Conservation (phyloP, 2,329 filamentous ascomycete species). For the Xylaria sp. region DNA sequence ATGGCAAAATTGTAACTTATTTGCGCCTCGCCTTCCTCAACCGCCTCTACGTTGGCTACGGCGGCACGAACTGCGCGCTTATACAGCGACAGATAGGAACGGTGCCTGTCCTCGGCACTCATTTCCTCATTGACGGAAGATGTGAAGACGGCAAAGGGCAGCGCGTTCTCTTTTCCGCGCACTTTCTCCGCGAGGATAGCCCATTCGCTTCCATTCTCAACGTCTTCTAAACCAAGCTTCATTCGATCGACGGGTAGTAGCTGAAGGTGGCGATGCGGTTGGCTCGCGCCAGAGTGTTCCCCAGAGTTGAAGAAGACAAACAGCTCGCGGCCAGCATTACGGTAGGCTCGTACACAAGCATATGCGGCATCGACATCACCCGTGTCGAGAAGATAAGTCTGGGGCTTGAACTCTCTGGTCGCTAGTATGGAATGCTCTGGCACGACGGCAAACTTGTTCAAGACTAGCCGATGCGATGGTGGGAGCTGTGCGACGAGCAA, state of each 20-base stretch:
- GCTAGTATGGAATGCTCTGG: conserved; percentile 78
- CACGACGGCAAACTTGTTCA: conserved; percentile 81
- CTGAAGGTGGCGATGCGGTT: conserved; percentile 78
- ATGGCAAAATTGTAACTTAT: conserved; percentile 74
- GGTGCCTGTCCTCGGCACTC: conserved; percentile 53
- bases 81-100: conserved; percentile 62
- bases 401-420: conserved; percentile 71
- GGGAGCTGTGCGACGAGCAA: conserved; percentile 66
- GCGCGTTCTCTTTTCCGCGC: conserved; percentile 26
- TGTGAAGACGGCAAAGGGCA: conserved; percentile 61
- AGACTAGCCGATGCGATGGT: conserved; percentile 70
- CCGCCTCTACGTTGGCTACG: conserved; percentile 38
- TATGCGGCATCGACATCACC: conserved; percentile 71
- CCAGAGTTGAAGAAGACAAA: conserved; percentile 80
- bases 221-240: conserved; percentile 60
- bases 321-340: conserved; percentile 53
- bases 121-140: conserved; percentile 53
- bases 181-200: conserved; percentile 59
- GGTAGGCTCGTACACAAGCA: conserved; percentile 70
- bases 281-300: conserved; percentile 74
- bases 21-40: conserved; percentile 55
- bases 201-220: conserved; percentile 55
- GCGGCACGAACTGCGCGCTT: conserved; percentile 52
- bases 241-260: conserved; percentile 74
- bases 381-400: conserved; percentile 71